Evolutionary conservation across 306 rosid species (phyloP).

Genomic region (Cicer chorassanicum): DNA sequence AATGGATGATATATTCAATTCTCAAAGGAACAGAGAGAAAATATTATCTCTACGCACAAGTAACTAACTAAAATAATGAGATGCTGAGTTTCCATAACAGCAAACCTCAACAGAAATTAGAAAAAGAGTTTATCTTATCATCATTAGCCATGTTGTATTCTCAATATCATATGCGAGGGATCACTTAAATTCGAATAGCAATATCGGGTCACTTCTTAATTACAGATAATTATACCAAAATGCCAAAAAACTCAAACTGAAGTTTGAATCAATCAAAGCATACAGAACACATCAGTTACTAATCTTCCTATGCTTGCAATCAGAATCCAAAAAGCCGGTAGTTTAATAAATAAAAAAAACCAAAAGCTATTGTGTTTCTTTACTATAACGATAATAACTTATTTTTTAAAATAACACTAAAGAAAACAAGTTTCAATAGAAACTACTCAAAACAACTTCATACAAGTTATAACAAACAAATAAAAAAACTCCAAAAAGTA

Average conservation of each 20-base stretch:
- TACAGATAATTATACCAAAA: not conserved
- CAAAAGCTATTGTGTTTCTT: too few species aligned
- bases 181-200: not conserved
- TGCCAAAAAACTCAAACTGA: not conserved
- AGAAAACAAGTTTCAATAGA: too few species aligned
- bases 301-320: conserved; percentile 14
- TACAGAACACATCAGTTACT: not conserved
- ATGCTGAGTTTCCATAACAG: not conserved
- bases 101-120: conserved; percentile 1
- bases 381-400: too few species aligned
- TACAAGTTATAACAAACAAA: too few species aligned
- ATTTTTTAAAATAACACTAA: too few species aligned
- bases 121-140: not conserved
- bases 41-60: too few species aligned
- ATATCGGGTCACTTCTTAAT: not conserved
- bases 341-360: not conserved
- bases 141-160: conserved; percentile 8
- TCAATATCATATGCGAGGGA: not conserved
- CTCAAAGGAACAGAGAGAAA: not conserved
- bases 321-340: not conserved
- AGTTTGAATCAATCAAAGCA: not conserved
- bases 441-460: too few species aligned
- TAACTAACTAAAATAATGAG: too few species aligned
- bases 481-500: too few species aligned
- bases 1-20: not conserved